Conservation (phyloP, 192 early-diverging fungal species). For the Gaertneriomyces semiglobifer region DNA sequence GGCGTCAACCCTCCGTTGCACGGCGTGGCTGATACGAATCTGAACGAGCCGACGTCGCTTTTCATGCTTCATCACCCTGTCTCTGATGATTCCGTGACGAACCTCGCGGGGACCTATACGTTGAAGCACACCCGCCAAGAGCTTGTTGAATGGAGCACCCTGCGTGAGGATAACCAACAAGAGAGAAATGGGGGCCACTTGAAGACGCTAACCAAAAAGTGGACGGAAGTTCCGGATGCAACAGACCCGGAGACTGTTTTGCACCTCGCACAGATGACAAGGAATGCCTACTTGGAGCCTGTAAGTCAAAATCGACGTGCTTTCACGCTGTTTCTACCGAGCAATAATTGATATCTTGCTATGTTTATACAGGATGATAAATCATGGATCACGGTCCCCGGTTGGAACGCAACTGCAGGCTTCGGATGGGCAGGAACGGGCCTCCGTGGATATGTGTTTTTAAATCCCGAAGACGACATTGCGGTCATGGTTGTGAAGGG, state of each 20-base stretch:
- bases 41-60: too few relatives aligned
- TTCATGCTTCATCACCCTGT: too few relatives aligned
- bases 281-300: constrained; percentile 78
- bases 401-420: constrained; percentile 28
- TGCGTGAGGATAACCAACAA: too few relatives aligned
- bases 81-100: too few relatives aligned
- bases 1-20: too few relatives aligned
- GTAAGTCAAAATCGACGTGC: constrained; percentile 18
- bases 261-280: constrained; percentile 73
- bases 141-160: too few relatives aligned
- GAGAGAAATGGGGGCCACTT: neutral
- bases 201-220: neutral
- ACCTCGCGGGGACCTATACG: too few relatives aligned
- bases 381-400: constrained; percentile 13
- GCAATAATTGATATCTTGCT: too few relatives aligned
- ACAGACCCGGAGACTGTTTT: constrained; percentile 69
- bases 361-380: constrained; percentile 2
- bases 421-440: constrained; percentile 43
- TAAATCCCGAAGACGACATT: constrained; percentile 56
- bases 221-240: constrained; percentile 58
- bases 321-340: too few relatives aligned
- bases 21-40: too few relatives aligned
- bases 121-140: too few relatives aligned
- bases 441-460: constrained; percentile 83
- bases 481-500: constrained; percentile 88